Conservation (phyloP, 2,329 filamentous ascomycete genomes). For the Pleoardoris graminearum region DNA sequence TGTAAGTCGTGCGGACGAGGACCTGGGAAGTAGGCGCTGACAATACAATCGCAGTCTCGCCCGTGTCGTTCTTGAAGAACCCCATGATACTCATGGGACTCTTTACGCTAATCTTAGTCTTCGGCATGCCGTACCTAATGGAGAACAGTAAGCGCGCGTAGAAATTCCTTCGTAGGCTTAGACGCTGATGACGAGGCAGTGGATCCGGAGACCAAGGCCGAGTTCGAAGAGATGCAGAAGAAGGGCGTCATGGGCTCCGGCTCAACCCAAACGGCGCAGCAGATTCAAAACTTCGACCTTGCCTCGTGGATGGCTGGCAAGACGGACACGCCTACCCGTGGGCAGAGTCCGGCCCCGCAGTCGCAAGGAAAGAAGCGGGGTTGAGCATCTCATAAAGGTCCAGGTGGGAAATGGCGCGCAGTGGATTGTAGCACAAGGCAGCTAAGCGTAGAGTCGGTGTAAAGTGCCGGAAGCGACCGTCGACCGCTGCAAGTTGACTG, state of each 20-base stretch:
- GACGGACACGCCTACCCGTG: slow-evolving; percentile 33
- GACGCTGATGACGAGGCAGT: no score
- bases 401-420: no score
- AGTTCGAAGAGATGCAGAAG: slow-evolving; percentile 90
- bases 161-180: no score
- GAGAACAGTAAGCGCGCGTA: slow-evolving; percentile 77
- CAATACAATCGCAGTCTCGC: slow-evolving; percentile 62
- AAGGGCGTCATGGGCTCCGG: slow-evolving; percentile 62
- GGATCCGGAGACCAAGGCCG: slow-evolving; percentile 93
- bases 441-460: no score
- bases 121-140: slow-evolving; percentile 93
- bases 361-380: slow-evolving; percentile 18
- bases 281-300: slow-evolving; percentile 67
- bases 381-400: slow-evolving; percentile 1
- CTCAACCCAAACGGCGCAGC: slow-evolving; percentile 49
- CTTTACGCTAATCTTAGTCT: slow-evolving; percentile 78
- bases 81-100: slow-evolving; percentile 95
- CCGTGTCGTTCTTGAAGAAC: slow-evolving; percentile 84
- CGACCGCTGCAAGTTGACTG: no score
- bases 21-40: neutral
- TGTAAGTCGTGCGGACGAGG: no score
- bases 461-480: no score
- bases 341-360: slow-evolving; percentile 33
- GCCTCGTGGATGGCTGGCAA: slow-evolving; percentile 69
- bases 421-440: no score